Percentiles rank a stretch among this genome's conserved stretches.
phyloP scores from a whole-genome alignment of 768 basidiomycete genomes.

The Filobasidium wieringae region DNA sequence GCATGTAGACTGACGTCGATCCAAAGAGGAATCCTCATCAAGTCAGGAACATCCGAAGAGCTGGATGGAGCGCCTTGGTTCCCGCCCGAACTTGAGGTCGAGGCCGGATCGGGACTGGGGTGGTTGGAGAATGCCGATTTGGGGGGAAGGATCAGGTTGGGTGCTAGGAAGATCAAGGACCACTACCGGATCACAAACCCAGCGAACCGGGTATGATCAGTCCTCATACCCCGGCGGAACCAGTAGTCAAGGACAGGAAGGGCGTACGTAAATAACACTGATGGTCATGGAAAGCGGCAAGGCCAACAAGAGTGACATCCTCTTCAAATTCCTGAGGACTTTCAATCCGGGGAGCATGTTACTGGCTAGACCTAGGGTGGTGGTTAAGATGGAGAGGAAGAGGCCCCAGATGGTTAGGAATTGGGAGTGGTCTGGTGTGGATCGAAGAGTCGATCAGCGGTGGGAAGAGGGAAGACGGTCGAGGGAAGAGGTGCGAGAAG shows the following conservation, averaged over 20 bases:
- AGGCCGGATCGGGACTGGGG: constrained; percentile 32
- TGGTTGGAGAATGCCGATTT: not conserved
- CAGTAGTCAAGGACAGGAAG: not conserved
- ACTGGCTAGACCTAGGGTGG: constrained; percentile 40
- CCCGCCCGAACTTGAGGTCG: constrained; percentile 26
- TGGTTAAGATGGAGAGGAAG: constrained; percentile 41
- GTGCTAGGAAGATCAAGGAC: constrained; percentile 36
- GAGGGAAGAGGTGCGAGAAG: too few species aligned
- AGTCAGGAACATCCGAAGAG: constrained; percentile 3
- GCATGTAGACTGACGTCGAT: constrained; percentile 59
- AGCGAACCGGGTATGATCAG: too few species aligned
- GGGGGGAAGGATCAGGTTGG: constrained; percentile 49
- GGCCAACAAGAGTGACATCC: constrained; percentile 52
- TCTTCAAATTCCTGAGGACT: constrained; percentile 47
- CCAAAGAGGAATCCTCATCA: constrained; percentile 44
- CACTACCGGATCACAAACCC: not conserved
- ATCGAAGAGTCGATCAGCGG: too few species aligned
- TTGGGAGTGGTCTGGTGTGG: too few species aligned
- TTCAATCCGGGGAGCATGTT: constrained; percentile 42
- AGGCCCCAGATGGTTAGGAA: constrained; percentile 67
- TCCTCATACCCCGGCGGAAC: not conserved
- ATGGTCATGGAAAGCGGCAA: constrained; percentile 54
- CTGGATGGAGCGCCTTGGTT: constrained; percentile 25
- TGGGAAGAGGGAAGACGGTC: too few species aligned
- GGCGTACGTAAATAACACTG: constrained; percentile 48